Conservation (phyloP, 305 asterid genomes). For the Nicotiana rustica region DNA sequence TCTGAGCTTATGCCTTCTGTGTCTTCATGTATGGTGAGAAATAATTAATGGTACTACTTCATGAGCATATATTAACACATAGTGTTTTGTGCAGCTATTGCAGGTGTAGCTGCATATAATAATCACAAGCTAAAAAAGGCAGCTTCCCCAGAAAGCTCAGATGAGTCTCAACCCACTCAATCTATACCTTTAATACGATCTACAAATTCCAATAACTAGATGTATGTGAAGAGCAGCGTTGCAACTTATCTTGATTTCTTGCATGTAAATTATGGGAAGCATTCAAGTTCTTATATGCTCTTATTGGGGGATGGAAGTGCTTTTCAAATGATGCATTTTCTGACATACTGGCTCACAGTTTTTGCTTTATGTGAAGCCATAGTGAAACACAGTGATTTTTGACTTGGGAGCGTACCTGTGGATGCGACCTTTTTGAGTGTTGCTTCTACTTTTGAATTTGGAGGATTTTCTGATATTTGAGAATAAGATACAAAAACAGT, state of each 20-base stretch:
- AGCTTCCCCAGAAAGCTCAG: slow-evolving; percentile 52
- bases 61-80: not conserved
- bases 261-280: slow-evolving; percentile 17
- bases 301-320: not conserved
- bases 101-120: slow-evolving; percentile 94
- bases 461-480: slow-evolving; percentile 16
- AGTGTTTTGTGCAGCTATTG: slow-evolving; percentile 71
- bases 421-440: slow-evolving; percentile 8
- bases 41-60: slow-evolving; percentile 15
- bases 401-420: not conserved
- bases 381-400: slow-evolving; percentile 11
- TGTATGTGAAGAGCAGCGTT: slow-evolving; percentile 12
- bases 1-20: slow-evolving; percentile 2
- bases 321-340: slow-evolving; percentile 5
- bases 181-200: slow-evolving; percentile 44
- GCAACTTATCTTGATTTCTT: not conserved
- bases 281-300: slow-evolving; percentile 4
- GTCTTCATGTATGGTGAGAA: slow-evolving; percentile 3
- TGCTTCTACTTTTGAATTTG: slow-evolving; percentile 29
- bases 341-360: not conserved
- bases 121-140: slow-evolving; percentile 86
- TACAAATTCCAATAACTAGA: slow-evolving; percentile 36
- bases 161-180: slow-evolving; percentile 41
- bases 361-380: slow-evolving; percentile 27
- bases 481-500: slow-evolving; percentile 30